phyloP scores from a whole-genome alignment of 2,329 filamentous ascomycete species.

The Colletotrichum truncatum region DNA sequence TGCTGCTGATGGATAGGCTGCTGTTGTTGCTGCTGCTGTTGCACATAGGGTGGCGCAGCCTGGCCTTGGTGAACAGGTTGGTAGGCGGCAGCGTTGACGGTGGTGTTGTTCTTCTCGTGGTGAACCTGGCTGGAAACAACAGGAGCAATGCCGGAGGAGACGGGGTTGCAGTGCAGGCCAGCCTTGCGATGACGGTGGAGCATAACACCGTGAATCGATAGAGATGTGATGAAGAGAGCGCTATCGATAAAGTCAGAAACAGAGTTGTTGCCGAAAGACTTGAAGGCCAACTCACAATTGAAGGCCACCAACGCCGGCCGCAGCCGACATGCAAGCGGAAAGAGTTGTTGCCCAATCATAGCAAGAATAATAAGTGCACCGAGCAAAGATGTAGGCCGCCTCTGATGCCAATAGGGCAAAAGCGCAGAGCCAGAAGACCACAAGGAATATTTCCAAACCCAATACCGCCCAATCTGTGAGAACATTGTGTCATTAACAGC shows the following conservation, averaged over 20 bases:
- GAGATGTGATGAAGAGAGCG: constrained; percentile 50
- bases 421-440: constrained; percentile 61
- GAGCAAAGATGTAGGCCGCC: neutral
- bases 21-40: constrained; percentile 33
- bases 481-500: constrained; percentile 29
- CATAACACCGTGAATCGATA: constrained; percentile 50
- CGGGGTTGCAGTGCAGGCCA: constrained; percentile 49
- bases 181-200: constrained; percentile 54
- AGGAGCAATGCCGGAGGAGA: constrained; percentile 6
- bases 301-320: constrained; percentile 50
- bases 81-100: neutral
- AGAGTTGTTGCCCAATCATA: constrained; percentile 36
- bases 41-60: neutral
- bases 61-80: neutral
- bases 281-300: constrained; percentile 48
- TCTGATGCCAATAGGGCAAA: constrained; percentile 50
- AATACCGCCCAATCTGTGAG: constrained; percentile 56
- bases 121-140: constrained; percentile 27
- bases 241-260: constrained; percentile 37
- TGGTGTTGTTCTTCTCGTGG: constrained; percentile 35
- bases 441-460: constrained; percentile 58
- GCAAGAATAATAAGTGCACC: constrained; percentile 32
- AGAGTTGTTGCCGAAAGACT: neutral
- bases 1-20: constrained; percentile 34
- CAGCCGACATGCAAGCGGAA: constrained; percentile 42